phyloP scores from a whole-genome alignment of 1,284 basidiomycete genomes.

The Austroboletus novae-zelandiae region DNA sequence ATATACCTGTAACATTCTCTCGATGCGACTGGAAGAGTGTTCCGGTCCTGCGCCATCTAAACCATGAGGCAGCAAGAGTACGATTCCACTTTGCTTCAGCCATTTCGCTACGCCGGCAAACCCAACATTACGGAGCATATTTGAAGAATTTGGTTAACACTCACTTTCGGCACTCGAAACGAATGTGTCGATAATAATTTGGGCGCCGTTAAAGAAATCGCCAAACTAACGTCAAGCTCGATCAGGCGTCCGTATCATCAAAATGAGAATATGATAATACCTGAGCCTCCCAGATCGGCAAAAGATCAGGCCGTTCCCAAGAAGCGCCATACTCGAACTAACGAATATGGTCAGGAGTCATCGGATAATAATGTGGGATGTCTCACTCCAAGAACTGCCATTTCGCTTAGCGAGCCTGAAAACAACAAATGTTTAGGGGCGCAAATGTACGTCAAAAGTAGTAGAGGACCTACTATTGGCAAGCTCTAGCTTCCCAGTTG shows the following conservation, averaged over 20 bases:
- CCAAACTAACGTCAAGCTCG: conserved; percentile 53
- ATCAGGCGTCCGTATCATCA: conserved; percentile 1
- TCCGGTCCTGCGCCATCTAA: conserved; percentile 90
- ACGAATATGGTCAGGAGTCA: conserved; percentile 7
- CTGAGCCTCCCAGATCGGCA: conserved; percentile 92
- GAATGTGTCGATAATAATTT: conserved; percentile 87
- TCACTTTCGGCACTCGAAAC: conserved; percentile 78
- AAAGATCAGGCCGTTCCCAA: conserved; percentile 76
- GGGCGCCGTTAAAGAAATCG: conserved; percentile 91
- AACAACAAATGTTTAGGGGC: not conserved
- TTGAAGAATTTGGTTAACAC: conserved; percentile 22
- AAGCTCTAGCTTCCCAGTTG: conserved; percentile 72
- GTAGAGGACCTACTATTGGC: conserved; percentile 68
- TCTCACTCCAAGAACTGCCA: conserved; percentile 80
- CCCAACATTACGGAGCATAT: not conserved
- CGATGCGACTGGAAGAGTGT: conserved; percentile 83
- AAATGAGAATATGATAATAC: conserved; percentile 30
- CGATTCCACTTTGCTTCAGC: conserved; percentile 88
- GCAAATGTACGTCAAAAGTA: not conserved
- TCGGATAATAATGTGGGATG: not conserved
- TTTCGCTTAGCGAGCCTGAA: conserved; percentile 79
- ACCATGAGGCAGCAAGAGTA: conserved; percentile 83
- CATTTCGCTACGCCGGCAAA: conserved; percentile 73
- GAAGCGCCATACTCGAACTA: conserved; percentile 87
- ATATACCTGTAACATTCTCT: conserved; percentile 78